Base-by-base conservation (phyloP, 805 yeast genomes). In the Saccharomycopsis sp. region DNA sequence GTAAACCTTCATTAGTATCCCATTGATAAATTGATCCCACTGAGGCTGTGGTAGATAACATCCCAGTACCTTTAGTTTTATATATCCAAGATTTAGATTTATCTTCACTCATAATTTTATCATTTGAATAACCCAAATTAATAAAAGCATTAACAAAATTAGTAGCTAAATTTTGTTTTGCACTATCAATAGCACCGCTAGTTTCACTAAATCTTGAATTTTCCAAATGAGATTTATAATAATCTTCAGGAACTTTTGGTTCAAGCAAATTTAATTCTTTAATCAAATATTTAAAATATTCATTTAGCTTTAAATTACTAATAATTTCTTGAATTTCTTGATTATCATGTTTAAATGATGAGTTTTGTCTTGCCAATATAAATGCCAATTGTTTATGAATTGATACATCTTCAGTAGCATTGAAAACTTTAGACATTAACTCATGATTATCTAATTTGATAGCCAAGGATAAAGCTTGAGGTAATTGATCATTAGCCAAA, bases 191-290 rank as follows among this genome's bases (percentile, higher is more conserved):
- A 43, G 75, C 70, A 8, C 65, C 56, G 3, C 61, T 57, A 4
- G 81, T 75, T 24, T 75, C 65, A 4, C 81, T 80, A 44, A 74
- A 72, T 49, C 79, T 71, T 2, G 77, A 63, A 53, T 76, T 80
- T 59, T 93, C 97, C 54, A 90, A 71, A 61, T 90, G 96, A 23
- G 88, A 79, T 63, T 89, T 88, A 65, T 88, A 88, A 47, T 93
- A 77, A 63, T 93, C 98, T 63, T 88, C 96, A 9, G 98, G 98
- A 23, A 85, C 83, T 61, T 86, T 86, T 42, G 97, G 95, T 40
- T 84, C 88, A 54, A 85, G 70, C 54, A 93, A 69, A 60, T 93
- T 90, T 59, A 93, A 76, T 64, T 90, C 97, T 59, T 85, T 81
- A 20, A 79, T 84, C 45, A 93, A 70, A 62, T 87, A 87, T 39